These are phyloP conservation scores for Sphaerulina populicola DNA, from an alignment of 2,329 filamentous ascomycete genomes.

Conservation along the genomic window DNA sequence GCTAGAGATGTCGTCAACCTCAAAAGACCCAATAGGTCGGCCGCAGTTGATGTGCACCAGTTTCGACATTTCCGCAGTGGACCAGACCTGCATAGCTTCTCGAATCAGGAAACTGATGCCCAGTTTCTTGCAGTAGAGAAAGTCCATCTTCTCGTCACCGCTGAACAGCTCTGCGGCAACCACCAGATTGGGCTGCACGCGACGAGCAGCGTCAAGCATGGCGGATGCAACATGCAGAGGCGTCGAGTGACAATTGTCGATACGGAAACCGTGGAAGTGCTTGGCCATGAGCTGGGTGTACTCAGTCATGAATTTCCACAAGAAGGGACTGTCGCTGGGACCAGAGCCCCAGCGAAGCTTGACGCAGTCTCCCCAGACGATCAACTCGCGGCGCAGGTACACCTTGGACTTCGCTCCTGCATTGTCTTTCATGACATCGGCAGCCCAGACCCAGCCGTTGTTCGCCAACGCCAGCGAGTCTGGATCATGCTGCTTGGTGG, in stretches of 20 bases:
- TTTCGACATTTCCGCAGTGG: slow-evolving; percentile 81
- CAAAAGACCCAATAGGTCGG: slow-evolving; percentile 91
- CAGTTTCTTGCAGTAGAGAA: slow-evolving; percentile 85
- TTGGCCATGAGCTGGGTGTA: slow-evolving; percentile 90
- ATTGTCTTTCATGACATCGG: slow-evolving; percentile 87
- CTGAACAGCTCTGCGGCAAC: slow-evolving; percentile 94
- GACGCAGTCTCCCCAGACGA: slow-evolving; percentile 97
- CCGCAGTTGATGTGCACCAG: slow-evolving; percentile 91
- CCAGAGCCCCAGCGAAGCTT: slow-evolving; percentile 82
- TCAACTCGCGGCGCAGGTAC: slow-evolving; percentile 93
- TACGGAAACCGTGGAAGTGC: slow-evolving; percentile 89
- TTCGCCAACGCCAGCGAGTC: slow-evolving; percentile 78
- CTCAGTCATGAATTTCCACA: slow-evolving; percentile 93
- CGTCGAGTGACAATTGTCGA: slow-evolving; percentile 97
- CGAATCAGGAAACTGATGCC: slow-evolving; percentile 87
- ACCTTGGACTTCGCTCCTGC: slow-evolving; percentile 80
- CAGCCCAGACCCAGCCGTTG: slow-evolving; percentile 98
- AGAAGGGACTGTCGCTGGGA: slow-evolving; percentile 77
- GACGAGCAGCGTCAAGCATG: slow-evolving; percentile 85
- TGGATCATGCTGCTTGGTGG: slow-evolving; percentile 65
- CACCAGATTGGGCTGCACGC: slow-evolving; percentile 77
- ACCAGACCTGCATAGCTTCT: slow-evolving; percentile 98
- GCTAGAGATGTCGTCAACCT: slow-evolving; percentile 75
- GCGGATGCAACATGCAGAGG: slow-evolving; percentile 91
- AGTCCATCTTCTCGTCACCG: slow-evolving; percentile 91